Conservation (phyloP, 1,139 yeast genomes). For the Hyphopichia wangnamkhiaoensis region DNA sequence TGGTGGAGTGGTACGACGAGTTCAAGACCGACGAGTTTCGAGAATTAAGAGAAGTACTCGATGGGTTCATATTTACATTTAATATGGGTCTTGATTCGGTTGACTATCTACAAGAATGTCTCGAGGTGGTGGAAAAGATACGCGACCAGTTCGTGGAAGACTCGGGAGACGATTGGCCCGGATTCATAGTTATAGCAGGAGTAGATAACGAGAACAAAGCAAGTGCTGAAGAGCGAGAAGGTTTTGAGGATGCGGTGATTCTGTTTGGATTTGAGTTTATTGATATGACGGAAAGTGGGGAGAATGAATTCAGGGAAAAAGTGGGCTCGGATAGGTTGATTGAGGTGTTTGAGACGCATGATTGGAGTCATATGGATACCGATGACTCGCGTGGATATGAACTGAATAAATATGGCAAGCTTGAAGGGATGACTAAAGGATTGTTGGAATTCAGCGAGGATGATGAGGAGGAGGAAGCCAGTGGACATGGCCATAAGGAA, state of each 20-base stretch:
- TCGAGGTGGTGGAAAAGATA: conserved; percentile 17
- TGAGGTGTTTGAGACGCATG: conserved; percentile 42
- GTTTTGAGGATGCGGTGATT: conserved; percentile 32
- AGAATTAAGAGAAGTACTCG: conserved; percentile 41
- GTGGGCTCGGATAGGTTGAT: conserved; percentile 30
- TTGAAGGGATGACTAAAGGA: conserved; percentile 29
- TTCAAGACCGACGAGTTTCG: conserved; percentile 28
- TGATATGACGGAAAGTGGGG: conserved; percentile 22
- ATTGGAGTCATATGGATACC: conserved; percentile 32
- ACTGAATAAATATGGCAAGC: conserved; percentile 20
- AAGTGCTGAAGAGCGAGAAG: conserved; percentile 12
- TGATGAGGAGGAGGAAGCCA: conserved; percentile 10
- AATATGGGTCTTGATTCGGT: conserved; percentile 19
- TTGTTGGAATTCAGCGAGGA: conserved; percentile 19
- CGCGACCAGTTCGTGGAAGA: conserved; percentile 11
- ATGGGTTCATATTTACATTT: conserved; percentile 40
- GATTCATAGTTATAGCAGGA: conserved; percentile 31
- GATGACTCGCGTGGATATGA: conserved; percentile 14
- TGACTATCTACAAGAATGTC: conserved; percentile 15
- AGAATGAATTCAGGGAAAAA: conserved; percentile 27
- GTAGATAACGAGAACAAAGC: conserved; percentile 7
- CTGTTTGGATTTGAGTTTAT: conserved; percentile 35
- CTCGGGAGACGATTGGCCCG: conserved; percentile 17
- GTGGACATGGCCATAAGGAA: conserved; percentile 7
- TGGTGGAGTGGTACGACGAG: conserved; percentile 32